Evolutionary conservation across 768 basidiomycete species (phyloP).

Genomic region (Hericium alpestre): DNA sequence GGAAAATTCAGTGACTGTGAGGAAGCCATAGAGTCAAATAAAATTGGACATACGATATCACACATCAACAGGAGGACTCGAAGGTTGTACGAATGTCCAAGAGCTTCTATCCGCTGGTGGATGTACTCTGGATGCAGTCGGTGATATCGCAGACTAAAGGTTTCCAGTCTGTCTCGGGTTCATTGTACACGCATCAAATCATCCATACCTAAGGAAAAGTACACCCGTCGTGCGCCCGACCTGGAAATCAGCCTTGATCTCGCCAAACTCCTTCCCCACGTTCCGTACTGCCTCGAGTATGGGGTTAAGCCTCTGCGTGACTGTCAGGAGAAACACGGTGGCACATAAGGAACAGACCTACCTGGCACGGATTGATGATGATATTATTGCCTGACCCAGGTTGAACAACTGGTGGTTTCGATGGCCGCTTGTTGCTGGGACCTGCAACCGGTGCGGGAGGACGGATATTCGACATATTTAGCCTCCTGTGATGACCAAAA

Average conservation of each 20-base stretch:
- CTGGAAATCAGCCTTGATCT: constrained; percentile 90
- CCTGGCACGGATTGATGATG: constrained; percentile 24
- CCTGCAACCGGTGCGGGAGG: not conserved
- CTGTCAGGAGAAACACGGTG: not conserved
- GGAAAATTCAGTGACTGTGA: not conserved
- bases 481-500: not conserved
- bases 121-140: constrained; percentile 97
- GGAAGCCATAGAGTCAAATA: not conserved
- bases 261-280: constrained; percentile 89
- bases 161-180: not conserved
- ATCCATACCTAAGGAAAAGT: constrained; percentile 71
- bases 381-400: constrained; percentile 25
- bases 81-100: constrained; percentile 73
- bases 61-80: constrained; percentile 82
- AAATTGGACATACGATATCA: constrained; percentile 63
- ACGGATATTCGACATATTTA: not conserved
- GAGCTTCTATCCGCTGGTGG: constrained; percentile 78
- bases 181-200: not conserved
- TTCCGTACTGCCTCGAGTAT: constrained; percentile 80
- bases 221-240: constrained; percentile 91
- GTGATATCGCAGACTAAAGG: constrained; percentile 76
- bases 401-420: constrained; percentile 23
- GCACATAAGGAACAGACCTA: not conserved
- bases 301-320: constrained; percentile 68
- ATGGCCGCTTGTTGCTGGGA: not conserved